phyloP scores from a whole-genome alignment of 169 alveolate genomes.

The Eimeria praecox region DNA sequence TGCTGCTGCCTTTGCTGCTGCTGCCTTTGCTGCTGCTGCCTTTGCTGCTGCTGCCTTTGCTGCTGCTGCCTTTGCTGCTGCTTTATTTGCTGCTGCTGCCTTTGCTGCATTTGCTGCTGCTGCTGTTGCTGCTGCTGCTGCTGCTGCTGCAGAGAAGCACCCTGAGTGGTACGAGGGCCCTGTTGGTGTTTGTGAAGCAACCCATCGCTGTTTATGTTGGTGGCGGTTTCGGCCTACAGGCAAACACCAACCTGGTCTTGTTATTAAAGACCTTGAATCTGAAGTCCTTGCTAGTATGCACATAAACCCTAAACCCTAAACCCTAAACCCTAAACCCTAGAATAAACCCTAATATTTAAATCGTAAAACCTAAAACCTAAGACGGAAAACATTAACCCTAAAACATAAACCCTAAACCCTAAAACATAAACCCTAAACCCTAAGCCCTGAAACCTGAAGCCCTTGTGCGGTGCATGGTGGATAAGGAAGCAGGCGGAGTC shows the following conservation, averaged over 20 bases:
- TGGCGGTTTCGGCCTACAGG: slow-evolving; percentile 74
- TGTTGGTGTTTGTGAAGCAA: slow-evolving; percentile 32
- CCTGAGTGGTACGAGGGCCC: slow-evolving; percentile 79
- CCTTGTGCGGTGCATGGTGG: neutral
- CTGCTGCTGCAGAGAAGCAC: slow-evolving; percentile 72
- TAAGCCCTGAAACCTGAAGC: neutral
- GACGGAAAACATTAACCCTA: slow-evolving; percentile 40
- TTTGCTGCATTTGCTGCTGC: slow-evolving; percentile 15
- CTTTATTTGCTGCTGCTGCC: neutral
- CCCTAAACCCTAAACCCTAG: slow-evolving; percentile 40
- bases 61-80: slow-evolving; percentile 1
- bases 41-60: neutral
- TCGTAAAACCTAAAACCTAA: slow-evolving; percentile 22
- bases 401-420: slow-evolving; percentile 31
- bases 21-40: neutral
- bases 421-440: slow-evolving; percentile 51
- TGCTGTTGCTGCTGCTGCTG: slow-evolving; percentile 36
- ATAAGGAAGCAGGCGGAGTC: neutral
- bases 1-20: neutral
- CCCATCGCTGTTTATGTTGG: slow-evolving; percentile 77
- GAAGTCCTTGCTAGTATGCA: slow-evolving; percentile 70
- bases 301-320: slow-evolving; percentile 34
- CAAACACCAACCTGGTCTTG: slow-evolving; percentile 80
- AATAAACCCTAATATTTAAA: slow-evolving; percentile 6
- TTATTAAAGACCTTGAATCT: slow-evolving; percentile 57